Base-by-base conservation (phyloP, 2,329 filamentous ascomycete species). In the Massarina eburnea region DNA sequence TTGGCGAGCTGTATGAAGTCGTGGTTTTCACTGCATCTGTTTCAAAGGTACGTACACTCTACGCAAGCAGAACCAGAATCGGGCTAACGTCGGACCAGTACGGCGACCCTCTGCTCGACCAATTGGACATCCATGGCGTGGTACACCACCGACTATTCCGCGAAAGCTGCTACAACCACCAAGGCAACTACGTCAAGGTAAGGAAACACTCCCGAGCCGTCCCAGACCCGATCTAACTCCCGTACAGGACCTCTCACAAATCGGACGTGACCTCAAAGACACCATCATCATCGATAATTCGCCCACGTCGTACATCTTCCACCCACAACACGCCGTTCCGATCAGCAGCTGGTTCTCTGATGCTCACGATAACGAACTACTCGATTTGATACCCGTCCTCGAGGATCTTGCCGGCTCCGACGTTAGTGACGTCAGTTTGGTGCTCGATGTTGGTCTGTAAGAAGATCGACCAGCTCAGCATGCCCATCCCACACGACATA, bases 321-420 rank as follows among this genome's bases (percentile, higher is more conserved):
- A 99, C 70, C 94, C 94, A 19, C 92, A 99, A 76, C 94, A 99
- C 71, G 94, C 94, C 50, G 92, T 99, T 39, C 94, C 94, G 20
- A 99, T 99, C 76, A 96, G 91, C 81, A 97, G 92, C 79, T 99
- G 94, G 94, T 99, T 99, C 76, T 96, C 91, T 57, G 94, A 99
- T 74, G 94, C 94, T 51, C 94, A 99, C 73, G 94, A 99, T 76
- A 99, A 99, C 74, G 94, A 99, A 79, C 81, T 99, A 52, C 80
- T 99, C 64, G 94, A 99, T 71, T 79, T 99, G 62, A 97, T 99
- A 71, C 94, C 94, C 42, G 94, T 99, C 62, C 89, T 99, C 57
- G 94, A 99, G 79, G 94, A 99, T 73, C 80, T 99, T 67, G 92
- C 94, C 52, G 86, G 88, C 58, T 73, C 85, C 49, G 88, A 92